Base-by-base conservation (phyloP, 1,284 basidiomycete genomes). In the Boletus semigastroideus region DNA sequence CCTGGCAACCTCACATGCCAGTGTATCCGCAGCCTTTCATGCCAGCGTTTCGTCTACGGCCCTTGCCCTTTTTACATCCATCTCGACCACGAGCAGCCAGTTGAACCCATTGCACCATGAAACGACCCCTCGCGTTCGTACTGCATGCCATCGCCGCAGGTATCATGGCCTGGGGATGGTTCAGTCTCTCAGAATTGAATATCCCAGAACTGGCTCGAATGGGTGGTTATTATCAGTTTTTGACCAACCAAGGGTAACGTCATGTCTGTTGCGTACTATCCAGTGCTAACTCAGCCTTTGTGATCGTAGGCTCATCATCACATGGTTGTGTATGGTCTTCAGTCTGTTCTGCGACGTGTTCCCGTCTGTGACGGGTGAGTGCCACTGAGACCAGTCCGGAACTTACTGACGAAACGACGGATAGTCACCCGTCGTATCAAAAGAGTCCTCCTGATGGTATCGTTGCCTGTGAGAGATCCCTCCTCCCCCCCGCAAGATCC, bases 221-320 rank as follows among this genome's bases (percentile, higher is more conserved):
- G 56, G 85, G 86, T 19, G 88, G 87, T 0, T 81, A 84, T 57
- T 76, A 78, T 43, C 84, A 86, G 63, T 92, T 80, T 63, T 69
- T 93, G 46, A 92, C 90, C 1, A 87, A 91, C 54, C 82, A 88
- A 69, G 87, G 86, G 88, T 86, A 75, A 43, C 4, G n/a, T 40
- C 0, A 2, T 42, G 11, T 20, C 10, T 79, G 1, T 7, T 3
- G 19, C 5, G 28, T 12, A 20, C 30, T 22, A 20, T 27, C 13
- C 39, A 48, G 14, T 20, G 12, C 49, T 57, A n/a, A 57, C 41
- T 6, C 10, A 8, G 25, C 7, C 4, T 17, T 27, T 12, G 33
- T 20, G n/a, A 10, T 31, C 40, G 1, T 38, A 69, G 63, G 33
- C 17, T 67, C 34, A 55, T 30, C 49, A 58, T 40, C 45, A 62